Percentiles rank a stretch among this genome's conserved stretches.
Conservation (phyloP, 2,329 filamentous ascomycete species). For the Cryphonectria radicalis region DNA sequence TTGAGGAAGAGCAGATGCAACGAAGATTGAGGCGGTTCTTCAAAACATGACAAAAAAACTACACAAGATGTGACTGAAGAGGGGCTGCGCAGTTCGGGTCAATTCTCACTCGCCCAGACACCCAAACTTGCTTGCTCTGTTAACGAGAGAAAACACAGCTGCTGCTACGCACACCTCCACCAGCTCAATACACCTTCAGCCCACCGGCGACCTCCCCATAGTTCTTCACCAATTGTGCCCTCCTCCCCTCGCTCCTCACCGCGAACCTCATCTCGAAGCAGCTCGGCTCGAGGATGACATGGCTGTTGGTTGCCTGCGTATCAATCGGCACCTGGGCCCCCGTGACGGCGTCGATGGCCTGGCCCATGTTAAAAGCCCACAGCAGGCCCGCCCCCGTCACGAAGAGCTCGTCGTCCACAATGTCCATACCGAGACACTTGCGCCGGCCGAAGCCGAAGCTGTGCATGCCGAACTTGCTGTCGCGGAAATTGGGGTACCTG, state of each 20-base stretch:
- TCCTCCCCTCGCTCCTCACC: conserved; percentile 46
- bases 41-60: neutral
- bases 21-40: neutral
- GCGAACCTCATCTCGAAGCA: conserved; percentile 52
- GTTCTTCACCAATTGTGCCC: conserved; percentile 42
- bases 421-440: conserved; percentile 64
- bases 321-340: conserved; percentile 50
- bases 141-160: neutral
- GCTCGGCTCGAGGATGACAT: conserved; percentile 56
- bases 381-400: conserved; percentile 51
- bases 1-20: neutral
- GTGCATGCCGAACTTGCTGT: conserved; percentile 58
- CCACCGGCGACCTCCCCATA: conserved; percentile 41
- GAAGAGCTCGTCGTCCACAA: conserved; percentile 64
- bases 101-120: neutral
- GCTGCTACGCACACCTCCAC: neutral
- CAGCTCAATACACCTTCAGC: conserved; percentile 35
- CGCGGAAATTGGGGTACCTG: conserved; percentile 65
- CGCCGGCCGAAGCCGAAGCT: conserved; percentile 69
- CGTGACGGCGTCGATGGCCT: conserved; percentile 47
- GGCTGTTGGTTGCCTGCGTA: conserved; percentile 54
- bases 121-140: neutral
- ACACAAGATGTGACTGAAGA: neutral
- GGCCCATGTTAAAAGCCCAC: conserved; percentile 53
- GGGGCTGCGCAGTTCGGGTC: neutral